Base-by-base conservation (phyloP, 768 basidiomycete species). In the Chalciporus sphaerocephalus region DNA sequence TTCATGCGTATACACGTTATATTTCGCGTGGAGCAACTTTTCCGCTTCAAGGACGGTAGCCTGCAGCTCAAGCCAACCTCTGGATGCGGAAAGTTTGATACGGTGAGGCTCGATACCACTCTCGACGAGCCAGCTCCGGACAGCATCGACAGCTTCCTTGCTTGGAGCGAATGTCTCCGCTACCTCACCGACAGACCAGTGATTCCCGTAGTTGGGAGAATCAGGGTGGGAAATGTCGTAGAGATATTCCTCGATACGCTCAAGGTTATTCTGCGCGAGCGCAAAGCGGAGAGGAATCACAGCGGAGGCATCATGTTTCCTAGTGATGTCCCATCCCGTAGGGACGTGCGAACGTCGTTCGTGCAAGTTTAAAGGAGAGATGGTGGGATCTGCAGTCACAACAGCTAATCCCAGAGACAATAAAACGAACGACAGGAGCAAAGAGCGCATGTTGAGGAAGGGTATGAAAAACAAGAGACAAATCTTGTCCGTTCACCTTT, bases 221-320 rank as follows among this genome's bases (percentile, higher is more conserved):
- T 59, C 49, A 5, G 76, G 75, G 44, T 73, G 68, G 0, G 76
- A 67, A 10, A 77, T 66, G 3, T 70, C 62, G 48, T 71, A 59
- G 36, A 77, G 70, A 35, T 64, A 55, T 41, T 70, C 65, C 16
- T 74, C 72, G 15, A 78, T 49, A 32, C 59, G 38, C 42, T 71
- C 56, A 6, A 73, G 41, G 48, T 78, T 75, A 32, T 56, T 57
- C 53, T 78, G 75, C 7, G 53, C 51, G 6, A 77, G 67, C 0
- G 74, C 76, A 36, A 76, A 68, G 39, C 74, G 73, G 32, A 77
- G 58, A 10, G 75, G 76, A 20, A 76, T 50, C 1, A 64, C 47
- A 16, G 61, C 57, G 34, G 62, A 46, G 6, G 68, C 18, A 27
- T 67, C 53, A 17, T 67, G 59, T 6, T 60, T 66, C 24, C 65